A percentile compares a stretch with the other conserved stretches of the same genome.
phyloP scores from a whole-genome alignment of 257 asterid species.

The Dorcoceras hygrometricum region DNA sequence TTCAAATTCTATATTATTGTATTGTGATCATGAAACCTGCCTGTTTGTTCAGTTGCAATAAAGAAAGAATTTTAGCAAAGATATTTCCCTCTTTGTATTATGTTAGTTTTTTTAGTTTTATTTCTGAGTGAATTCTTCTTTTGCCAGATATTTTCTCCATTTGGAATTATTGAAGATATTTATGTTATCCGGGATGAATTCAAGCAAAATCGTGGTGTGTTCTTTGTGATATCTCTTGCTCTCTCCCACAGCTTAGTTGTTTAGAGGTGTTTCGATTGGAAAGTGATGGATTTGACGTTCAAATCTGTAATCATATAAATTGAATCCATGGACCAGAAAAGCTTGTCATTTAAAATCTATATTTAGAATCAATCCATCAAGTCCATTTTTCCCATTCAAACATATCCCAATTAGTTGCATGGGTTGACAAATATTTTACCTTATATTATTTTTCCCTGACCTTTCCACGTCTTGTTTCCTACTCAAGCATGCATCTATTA shows the following conservation, averaged over 20 bases:
- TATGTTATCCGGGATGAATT: conserved; percentile 64
- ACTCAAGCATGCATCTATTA: conserved; percentile 6
- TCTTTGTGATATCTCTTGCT: conserved; percentile 24
- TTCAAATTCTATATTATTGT: not conserved
- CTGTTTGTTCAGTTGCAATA: not conserved
- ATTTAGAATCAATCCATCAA: not conserved
- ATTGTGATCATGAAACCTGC: not conserved
- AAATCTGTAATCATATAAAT: too few species aligned
- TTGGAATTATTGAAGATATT: conserved; percentile 72
- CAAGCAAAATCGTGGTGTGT: conserved; percentile 76
- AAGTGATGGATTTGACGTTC: not conserved
- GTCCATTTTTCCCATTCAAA: not conserved
- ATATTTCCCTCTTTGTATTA: not conserved
- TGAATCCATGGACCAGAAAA: too few species aligned
- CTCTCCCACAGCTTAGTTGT: conserved; percentile 12
- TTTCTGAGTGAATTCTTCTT: conserved; percentile 29
- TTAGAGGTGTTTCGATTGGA: not conserved
- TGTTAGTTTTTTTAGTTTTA: conserved; percentile 4
- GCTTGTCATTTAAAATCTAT: not conserved
- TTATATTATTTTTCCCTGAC: conserved; percentile 5
- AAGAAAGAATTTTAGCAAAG: not conserved
- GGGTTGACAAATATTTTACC: conserved; percentile 18
- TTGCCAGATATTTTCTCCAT: conserved; percentile 76
- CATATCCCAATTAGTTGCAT: conserved; percentile 1
- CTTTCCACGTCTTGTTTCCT: conserved; percentile 9